phyloP scores from a whole-genome alignment of 2,329 filamentous ascomycete species.

The Nemania diffusa region DNA sequence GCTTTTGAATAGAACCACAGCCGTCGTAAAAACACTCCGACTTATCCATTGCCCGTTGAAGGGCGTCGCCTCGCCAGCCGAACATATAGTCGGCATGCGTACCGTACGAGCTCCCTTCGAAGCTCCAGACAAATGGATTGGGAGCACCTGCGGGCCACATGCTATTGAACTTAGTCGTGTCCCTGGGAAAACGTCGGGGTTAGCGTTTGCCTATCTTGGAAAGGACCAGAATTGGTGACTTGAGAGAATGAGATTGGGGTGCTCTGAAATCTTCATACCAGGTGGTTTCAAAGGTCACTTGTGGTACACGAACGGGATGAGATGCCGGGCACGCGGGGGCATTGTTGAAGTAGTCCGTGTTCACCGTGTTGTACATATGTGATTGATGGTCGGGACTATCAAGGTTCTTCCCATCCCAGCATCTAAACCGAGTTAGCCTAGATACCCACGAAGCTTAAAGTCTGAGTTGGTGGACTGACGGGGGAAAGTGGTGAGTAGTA shows the following conservation, averaged over 20 bases:
- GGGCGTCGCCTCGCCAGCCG: slow-evolving; percentile 47
- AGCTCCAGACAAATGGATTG: slow-evolving; percentile 46
- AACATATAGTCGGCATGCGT: slow-evolving; percentile 54
- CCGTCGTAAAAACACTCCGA: slow-evolving; percentile 53
- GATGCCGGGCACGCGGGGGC: slow-evolving; percentile 45
- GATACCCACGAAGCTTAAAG: too few species aligned
- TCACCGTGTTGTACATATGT: slow-evolving; percentile 46
- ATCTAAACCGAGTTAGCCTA: slow-evolving; percentile 29
- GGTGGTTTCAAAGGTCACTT: slow-evolving; percentile 52
- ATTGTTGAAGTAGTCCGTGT: slow-evolving; percentile 37
- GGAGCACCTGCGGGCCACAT: slow-evolving; percentile 48
- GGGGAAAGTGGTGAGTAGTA: slow-evolving; percentile 52
- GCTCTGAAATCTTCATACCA: slow-evolving; percentile 37
- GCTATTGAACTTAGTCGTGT: slow-evolving; percentile 53
- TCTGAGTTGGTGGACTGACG: slow-evolving; percentile 37
- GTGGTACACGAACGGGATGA: slow-evolving; percentile 51
- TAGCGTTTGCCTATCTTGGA: background rate
- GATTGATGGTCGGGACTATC: slow-evolving; percentile 41
- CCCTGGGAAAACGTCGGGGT: slow-evolving; percentile 39
- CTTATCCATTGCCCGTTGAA: slow-evolving; percentile 49
- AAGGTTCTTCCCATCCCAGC: slow-evolving; percentile 42
- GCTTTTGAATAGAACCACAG: slow-evolving; percentile 43
- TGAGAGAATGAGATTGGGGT: background rate
- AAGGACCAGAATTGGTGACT: too few species aligned
- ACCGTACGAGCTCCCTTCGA: slow-evolving; percentile 47